Percentiles rank a stretch among this genome's conserved stretches.
These are phyloP conservation scores for Pulveroboletus sp. DNA, from an alignment of 768 basidiomycete genomes.

Conservation along the genomic window DNA sequence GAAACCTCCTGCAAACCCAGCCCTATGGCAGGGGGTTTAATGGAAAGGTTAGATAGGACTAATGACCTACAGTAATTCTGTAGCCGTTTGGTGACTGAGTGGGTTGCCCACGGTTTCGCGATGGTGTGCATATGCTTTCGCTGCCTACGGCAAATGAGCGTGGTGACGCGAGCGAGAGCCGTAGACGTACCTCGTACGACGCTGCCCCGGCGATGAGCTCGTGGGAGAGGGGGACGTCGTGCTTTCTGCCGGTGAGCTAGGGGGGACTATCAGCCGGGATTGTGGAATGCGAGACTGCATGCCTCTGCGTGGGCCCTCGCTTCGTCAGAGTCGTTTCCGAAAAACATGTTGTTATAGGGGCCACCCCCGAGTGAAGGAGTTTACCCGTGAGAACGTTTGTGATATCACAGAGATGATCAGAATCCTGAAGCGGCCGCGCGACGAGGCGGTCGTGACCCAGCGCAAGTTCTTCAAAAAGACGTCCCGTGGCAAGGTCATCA, in stretches of 20 bases:
- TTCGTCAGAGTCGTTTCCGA: constrained; percentile 21
- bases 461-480: constrained; percentile 97
- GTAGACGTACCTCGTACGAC: constrained; percentile 21
- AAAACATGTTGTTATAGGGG: constrained; percentile 27
- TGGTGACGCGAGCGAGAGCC: neutral
- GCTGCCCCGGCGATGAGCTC: constrained; percentile 28
- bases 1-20: constrained; percentile 24
- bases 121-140: constrained; percentile 29
- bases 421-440: constrained; percentile 64
- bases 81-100: constrained; percentile 20
- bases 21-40: constrained; percentile 14
- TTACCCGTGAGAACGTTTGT: constrained; percentile 9
- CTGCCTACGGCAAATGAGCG: constrained; percentile 17
- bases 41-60: too few species aligned
- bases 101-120: constrained; percentile 18
- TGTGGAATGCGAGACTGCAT: neutral
- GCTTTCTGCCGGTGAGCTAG: constrained; percentile 14
- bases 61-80: constrained; percentile 23
- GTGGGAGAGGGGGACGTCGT: constrained; percentile 24
- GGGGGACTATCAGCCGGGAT: neutral
- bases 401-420: too few species aligned
- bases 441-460: constrained; percentile 73
- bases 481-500: constrained; percentile 87
- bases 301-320: constrained; percentile 21
- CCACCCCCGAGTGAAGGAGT: neutral